These are phyloP conservation scores for Collybia sordida DNA, from an alignment of 768 basidiomycete genomes.

Conservation along the genomic window DNA sequence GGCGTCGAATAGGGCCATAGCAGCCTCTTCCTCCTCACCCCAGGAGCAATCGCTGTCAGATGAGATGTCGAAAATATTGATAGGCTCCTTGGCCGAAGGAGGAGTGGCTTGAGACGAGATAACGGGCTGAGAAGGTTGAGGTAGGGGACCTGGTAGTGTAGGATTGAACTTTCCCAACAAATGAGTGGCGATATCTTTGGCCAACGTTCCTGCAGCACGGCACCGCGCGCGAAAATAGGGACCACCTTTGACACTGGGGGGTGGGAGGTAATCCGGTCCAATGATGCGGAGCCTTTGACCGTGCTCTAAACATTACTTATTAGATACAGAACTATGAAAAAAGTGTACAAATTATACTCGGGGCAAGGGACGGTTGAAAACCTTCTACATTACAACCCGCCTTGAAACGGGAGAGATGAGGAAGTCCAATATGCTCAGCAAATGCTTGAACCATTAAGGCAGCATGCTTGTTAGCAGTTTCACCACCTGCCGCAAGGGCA, in stretches of 20 bases:
- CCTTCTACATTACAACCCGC: conserved; percentile 2
- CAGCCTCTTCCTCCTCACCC: too few species aligned
- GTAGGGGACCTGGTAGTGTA: background rate
- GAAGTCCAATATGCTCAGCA: conserved; percentile 11
- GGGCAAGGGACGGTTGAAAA: conserved; percentile 3
- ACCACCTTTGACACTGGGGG: background rate
- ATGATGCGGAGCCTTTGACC: background rate
- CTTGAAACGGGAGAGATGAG: conserved; percentile 10
- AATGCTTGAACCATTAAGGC: conserved; percentile 11
- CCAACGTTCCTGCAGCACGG: background rate
- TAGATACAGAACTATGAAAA: background rate
- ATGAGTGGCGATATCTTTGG: conserved; percentile 4
- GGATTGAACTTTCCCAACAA: too few species aligned
- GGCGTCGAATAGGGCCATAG: too few species aligned
- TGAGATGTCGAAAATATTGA: background rate
- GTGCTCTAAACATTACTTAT: background rate
- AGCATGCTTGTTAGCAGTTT: conserved; percentile 3
- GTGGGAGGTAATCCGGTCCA: conserved; percentile 6
- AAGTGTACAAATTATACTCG: background rate
- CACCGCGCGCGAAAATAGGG: conserved; percentile 3
- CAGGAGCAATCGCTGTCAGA: background rate
- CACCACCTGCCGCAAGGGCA: conserved; percentile 2
- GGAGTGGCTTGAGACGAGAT: too few species aligned
- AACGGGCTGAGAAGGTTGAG: background rate
- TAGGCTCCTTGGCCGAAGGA: background rate